Base-by-base conservation (phyloP, 768 basidiomycete species). In the Tephrocybe sp. region DNA sequence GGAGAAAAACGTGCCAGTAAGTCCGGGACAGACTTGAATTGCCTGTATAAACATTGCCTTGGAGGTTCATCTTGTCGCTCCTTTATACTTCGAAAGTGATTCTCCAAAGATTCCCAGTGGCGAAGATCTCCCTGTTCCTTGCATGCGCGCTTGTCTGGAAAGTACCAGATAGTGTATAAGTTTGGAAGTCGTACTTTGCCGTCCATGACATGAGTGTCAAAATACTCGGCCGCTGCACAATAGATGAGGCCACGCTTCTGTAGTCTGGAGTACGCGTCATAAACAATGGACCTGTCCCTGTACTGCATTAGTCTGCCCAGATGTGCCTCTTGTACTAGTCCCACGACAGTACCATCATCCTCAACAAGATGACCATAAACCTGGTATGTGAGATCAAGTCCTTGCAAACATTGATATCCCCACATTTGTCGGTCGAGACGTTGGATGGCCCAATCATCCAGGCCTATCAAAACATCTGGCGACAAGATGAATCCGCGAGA, bases 261-360 rank as follows among this genome's bases (percentile, higher is more conserved):
- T 9, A 73, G 51, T 44, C 53, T 58, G 11, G 64, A 44, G 16
- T 71, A 56, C 3, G 69, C 66, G 3, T 61, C 59, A 30, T 70
- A 70, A 8, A 75, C 57, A 7, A 64, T 54, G 4, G 57, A 37
- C 18, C 61, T 55, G 49, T 74, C 73, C 16, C 60, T 47, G 27
- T 49, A 53, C 31, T 62, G 50, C 9, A 69, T 53, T 27, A 64
- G 45, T 40, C 71, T 58, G 41, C 70, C 70, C 36, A 54, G 48
- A 16, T 70, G 63, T n/a, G 71, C 64, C 44, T 74, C 71, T n/a
- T 59, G 61, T 1, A 72, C 64, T 9, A 72, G 44, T 8, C 71
- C 72, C 16, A 69, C 57, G n/a, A 73, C 45, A 3, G 60, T 44
- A 1, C 64, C 67, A 19, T 69, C 61, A 32, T 55, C 49, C n/a